Percentiles rank a stretch among this genome's conserved stretches.
Conservation (phyloP, 2,329 filamentous ascomycete species). For the Colletotrichum abscissum region DNA sequence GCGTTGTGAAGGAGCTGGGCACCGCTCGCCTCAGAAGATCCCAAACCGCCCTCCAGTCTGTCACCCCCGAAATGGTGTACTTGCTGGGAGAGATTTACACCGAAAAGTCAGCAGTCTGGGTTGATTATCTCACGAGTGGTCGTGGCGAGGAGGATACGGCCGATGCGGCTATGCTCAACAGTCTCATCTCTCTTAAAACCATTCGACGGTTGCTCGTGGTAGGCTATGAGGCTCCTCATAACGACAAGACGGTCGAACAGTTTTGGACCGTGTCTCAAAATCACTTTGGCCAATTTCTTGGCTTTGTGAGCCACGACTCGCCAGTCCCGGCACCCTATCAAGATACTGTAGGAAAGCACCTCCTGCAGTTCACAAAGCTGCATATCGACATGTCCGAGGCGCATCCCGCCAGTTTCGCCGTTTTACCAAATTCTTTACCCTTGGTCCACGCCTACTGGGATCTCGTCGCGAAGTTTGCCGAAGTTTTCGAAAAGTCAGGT, state of each 20-base stretch:
- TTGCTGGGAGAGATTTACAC: conserved; percentile 83
- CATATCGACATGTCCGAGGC: conserved; percentile 86
- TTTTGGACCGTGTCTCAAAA: conserved; percentile 85
- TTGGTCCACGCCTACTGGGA: conserved; percentile 89
- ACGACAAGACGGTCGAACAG: conserved; percentile 78
- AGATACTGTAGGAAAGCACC: conserved; percentile 81
- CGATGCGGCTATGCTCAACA: conserved; percentile 77
- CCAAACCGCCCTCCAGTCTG: conserved; percentile 79
- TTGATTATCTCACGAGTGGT: conserved; percentile 66
- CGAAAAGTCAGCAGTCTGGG: conserved; percentile 78
- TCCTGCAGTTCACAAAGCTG: conserved; percentile 90
- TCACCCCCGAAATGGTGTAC: conserved; percentile 86
- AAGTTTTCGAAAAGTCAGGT: conserved; percentile 74
- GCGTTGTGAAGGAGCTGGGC: conserved; percentile 90
- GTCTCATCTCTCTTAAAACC: conserved; percentile 81
- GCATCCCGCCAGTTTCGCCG: conserved; percentile 85
- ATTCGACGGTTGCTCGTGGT: conserved; percentile 82
- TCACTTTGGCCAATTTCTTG: conserved; percentile 82
- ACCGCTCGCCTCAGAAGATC: conserved; percentile 82
- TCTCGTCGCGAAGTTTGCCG: conserved; percentile 80
- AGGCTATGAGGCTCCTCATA: conserved; percentile 87
- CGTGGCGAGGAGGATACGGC: conserved; percentile 69
- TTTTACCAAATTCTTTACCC: conserved; percentile 82
- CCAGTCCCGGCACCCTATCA: conserved; percentile 64
- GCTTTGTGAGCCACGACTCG: conserved; percentile 68